Conservation (phyloP, 75 land plant species). For the Cupressus sempervirens region DNA sequence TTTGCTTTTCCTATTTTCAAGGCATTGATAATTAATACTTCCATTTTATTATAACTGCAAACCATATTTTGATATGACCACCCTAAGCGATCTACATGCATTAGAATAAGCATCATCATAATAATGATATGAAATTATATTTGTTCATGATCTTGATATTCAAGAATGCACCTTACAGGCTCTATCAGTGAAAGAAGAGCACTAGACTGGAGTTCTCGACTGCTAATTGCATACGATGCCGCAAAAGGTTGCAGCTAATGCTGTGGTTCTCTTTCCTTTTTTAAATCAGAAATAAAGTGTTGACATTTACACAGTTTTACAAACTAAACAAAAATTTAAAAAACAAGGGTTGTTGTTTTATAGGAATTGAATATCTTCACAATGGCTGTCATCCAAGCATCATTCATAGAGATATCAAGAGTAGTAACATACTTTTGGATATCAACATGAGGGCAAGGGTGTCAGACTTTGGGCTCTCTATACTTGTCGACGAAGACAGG, state of each 20-base stretch:
- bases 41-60: not conserved
- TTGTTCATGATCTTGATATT: not conserved
- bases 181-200: conserved; percentile 9
- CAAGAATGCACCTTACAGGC: not conserved
- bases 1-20: not conserved
- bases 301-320: not conserved
- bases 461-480: conserved; percentile 65
- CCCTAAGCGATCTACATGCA: not conserved
- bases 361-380: conserved; percentile 67
- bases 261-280: not conserved
- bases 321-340: not conserved
- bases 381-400: conserved; percentile 58
- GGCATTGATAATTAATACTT: not conserved
- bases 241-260: conserved; percentile 43
- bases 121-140: not conserved
- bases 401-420: conserved; percentile 69
- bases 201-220: conserved; percentile 51
- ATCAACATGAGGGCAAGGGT: conserved; percentile 58
- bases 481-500: conserved; percentile 38
- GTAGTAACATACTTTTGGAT: conserved; percentile 57
- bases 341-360: not conserved
- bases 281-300: not conserved
- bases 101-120: not conserved
- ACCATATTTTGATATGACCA: conserved; percentile 13
- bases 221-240: conserved; percentile 48